Base-by-base conservation (phyloP, 306 rosid species). In the Pyrus pyrifolia region DNA sequence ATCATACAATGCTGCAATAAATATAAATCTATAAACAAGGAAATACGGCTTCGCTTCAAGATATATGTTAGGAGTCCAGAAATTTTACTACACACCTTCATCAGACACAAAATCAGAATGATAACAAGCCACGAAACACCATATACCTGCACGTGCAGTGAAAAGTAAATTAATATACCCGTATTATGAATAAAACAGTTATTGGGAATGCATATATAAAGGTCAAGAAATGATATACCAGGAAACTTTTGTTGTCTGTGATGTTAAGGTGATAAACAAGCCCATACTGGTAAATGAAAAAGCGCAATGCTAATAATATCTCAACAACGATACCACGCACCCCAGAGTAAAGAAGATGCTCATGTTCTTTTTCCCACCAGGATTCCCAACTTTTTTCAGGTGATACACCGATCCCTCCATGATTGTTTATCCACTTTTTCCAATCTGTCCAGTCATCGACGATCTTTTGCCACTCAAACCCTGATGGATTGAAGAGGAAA, bases 381-480 rank as follows among this genome's bases (percentile, higher is more conserved):
- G 98, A 95, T 81, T 95, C 98, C 98, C 98, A 95, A 79, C 98
- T 95, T 72, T 72, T 95, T 15, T 88, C 93, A 1, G 91, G 89
- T 61, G 87, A 51, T 52, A 95, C 97, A 69, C 98, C 98, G 0
- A 95, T 95, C 38, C 98, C 98, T 58, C 98, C 98, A 1, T 82
- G 92, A 76, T 85, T 95, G 79, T 87, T 85, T 74, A 95, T 92
- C 98, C 98, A 95, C 85, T 90, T 92, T 14, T 88, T 91, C 98
- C 98, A 95, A 86, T 95, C 98, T 53, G 93, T 86, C 93, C 91
- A 95, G 75, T 95, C 98, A 78, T 95, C 98, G 13, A 95, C 85
- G 64, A 95, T 95, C 86, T 95, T 95, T 81, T 95, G 98, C 98
- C 98, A 95, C 89, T 95, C 98, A 73, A 95, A 95, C 68, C 98